Conservation (phyloP, 106 monocot species). For the Apostasia ramifera region DNA sequence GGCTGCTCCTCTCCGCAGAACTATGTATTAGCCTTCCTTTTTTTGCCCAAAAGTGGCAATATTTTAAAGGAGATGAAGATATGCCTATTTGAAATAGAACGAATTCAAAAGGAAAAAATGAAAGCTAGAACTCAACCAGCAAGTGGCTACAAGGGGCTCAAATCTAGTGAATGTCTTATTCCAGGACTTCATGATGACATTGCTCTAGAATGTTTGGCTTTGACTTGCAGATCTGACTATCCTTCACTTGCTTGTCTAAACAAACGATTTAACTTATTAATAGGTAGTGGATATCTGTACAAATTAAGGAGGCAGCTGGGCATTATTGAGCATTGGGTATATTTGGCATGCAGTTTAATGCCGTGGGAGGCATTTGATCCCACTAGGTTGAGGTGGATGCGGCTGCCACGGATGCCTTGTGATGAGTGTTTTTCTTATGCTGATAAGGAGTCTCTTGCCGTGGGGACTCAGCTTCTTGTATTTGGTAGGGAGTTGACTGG, state of each 20-base stretch:
- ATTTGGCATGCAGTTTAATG: constrained; percentile 64
- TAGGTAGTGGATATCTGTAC: constrained; percentile 67
- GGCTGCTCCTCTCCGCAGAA: constrained; percentile 34
- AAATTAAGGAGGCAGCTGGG: constrained; percentile 52
- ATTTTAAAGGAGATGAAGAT: constrained; percentile 18
- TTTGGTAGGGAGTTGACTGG: constrained; percentile 78
- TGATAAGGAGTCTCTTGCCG: constrained; percentile 89
- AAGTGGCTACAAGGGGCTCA: constrained; percentile 19
- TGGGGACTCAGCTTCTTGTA: constrained; percentile 84
- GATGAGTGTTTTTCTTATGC: constrained; percentile 79
- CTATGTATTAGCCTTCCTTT: constrained; percentile 30
- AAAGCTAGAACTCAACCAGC: constrained; percentile 10
- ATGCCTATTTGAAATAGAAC: constrained; percentile 13
- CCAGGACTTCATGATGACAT: constrained; percentile 69
- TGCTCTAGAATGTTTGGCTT: constrained; percentile 52
- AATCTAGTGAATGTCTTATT: constrained; percentile 42
- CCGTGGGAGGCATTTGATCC: constrained; percentile 92
- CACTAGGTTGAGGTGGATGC: constrained; percentile 51
- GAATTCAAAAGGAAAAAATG: constrained; percentile 13
- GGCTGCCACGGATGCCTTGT: constrained; percentile 79
- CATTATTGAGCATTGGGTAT: constrained; percentile 74
- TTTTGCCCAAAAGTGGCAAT: constrained; percentile 32
- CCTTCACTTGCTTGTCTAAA: constrained; percentile 54
- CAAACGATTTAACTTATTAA: constrained; percentile 44
- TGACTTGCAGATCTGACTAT: constrained; percentile 71